These are phyloP conservation scores for Agaricus subrufescens DNA, from an alignment of 768 basidiomycete genomes.

Conservation along the genomic window DNA sequence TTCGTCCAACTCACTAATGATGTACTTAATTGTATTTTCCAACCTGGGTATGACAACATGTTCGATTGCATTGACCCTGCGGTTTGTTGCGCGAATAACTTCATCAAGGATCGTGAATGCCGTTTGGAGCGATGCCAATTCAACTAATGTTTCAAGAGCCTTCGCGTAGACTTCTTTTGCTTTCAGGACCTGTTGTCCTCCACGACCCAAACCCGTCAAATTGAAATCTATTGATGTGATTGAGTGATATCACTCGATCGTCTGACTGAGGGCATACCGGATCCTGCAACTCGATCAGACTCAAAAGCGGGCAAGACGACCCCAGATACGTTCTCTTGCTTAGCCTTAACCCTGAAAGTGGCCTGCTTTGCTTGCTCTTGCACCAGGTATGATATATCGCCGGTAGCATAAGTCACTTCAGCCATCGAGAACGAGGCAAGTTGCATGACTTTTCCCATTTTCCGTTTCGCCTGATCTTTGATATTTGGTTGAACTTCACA, in stretches of 20 bases:
- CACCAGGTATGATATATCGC: slow-evolving; percentile 96
- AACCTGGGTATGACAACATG: slow-evolving; percentile 93
- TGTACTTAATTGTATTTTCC: slow-evolving; percentile 98
- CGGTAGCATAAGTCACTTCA: slow-evolving; percentile 96
- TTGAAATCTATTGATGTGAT: slow-evolving; percentile 69
- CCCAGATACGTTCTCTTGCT: slow-evolving; percentile 97
- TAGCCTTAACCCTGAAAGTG: slow-evolving; percentile 88
- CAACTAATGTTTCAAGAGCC: slow-evolving; percentile 94
- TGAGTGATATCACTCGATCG: background rate
- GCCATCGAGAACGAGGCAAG: slow-evolving; percentile 98
- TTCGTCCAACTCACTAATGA: slow-evolving; percentile 95
- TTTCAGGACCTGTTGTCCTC: slow-evolving; percentile 92
- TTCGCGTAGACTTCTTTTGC: slow-evolving; percentile 98
- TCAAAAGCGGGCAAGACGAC: slow-evolving; percentile 96
- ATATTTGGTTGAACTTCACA: slow-evolving; percentile 15
- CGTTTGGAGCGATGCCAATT: slow-evolving; percentile 94
- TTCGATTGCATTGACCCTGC: slow-evolving; percentile 97
- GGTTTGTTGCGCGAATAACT: slow-evolving; percentile 98
- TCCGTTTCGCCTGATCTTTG: slow-evolving; percentile 80
- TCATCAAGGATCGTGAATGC: slow-evolving; percentile 99
- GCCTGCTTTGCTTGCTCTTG: slow-evolving; percentile 94
- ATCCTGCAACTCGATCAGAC: slow-evolving; percentile 79
- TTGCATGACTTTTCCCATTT: slow-evolving; percentile 99
- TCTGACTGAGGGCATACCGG: slow-evolving; percentile 43
- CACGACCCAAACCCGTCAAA: slow-evolving; percentile 92